Percentiles rank a stretch among this genome's conserved stretches.
Conservation (phyloP, 352 stramenopile genomes). For the Pythium sp. region DNA sequence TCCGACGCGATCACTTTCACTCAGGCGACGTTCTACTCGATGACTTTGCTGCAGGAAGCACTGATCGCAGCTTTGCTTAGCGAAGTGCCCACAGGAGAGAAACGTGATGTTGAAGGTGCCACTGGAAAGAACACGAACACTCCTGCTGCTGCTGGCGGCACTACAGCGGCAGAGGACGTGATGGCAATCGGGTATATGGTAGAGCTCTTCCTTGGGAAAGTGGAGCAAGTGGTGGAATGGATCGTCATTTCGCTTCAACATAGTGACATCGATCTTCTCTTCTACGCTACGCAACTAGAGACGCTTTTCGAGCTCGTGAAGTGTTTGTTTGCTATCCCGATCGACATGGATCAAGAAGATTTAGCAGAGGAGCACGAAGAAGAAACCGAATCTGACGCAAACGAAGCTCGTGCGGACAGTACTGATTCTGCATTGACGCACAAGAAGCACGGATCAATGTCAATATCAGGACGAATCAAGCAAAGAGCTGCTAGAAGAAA, state of each 20-base stretch:
- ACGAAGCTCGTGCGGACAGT: not conserved
- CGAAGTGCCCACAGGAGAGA: not conserved
- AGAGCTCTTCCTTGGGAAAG: slow-evolving; percentile 10
- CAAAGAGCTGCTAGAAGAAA: not conserved
- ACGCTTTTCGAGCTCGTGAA: slow-evolving; percentile 10
- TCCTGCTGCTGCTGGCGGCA: not conserved
- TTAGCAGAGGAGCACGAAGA: not conserved
- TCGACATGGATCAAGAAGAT: not conserved
- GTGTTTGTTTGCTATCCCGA: slow-evolving; percentile 16
- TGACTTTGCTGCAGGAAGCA: slow-evolving; percentile 21
- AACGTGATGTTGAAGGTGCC: not conserved
- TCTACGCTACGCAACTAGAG: slow-evolving; percentile 25
- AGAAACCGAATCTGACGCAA: not conserved
- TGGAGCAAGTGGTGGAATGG: slow-evolving; percentile 21
- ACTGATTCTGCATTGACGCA: not conserved
- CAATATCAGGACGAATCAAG: not conserved
- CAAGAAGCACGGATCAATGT: not conserved
- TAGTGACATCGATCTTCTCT: slow-evolving; percentile 29
- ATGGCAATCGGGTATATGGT: not conserved
- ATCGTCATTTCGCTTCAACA: slow-evolving; percentile 28
- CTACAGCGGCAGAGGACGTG: not conserved
- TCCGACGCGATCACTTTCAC: slow-evolving; percentile 19
- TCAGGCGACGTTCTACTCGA: slow-evolving; percentile 23
- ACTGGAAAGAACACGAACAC: not conserved
- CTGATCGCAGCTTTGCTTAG: slow-evolving; percentile 11